These are phyloP conservation scores for Dendrobium chrysotoxum DNA, from an alignment of 106 monocot genomes.

Conservation along the genomic window DNA sequence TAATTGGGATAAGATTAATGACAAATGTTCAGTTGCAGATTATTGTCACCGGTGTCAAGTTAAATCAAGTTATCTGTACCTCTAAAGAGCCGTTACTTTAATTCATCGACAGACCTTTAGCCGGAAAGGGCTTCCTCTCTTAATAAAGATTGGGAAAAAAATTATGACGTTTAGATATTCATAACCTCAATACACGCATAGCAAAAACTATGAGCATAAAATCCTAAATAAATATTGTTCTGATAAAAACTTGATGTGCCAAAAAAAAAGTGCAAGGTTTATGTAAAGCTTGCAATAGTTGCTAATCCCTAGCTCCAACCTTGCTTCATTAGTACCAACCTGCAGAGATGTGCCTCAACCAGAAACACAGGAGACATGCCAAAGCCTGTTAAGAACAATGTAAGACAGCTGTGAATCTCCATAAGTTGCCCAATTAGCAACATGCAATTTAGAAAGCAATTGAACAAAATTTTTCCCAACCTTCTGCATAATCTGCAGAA, in stretches of 20 bases:
- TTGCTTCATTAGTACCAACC: conserved; percentile 71
- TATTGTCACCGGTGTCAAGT: too few species aligned
- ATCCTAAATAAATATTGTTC: background rate
- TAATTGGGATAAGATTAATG: too few species aligned
- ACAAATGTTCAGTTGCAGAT: too few species aligned
- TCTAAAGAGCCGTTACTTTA: too few species aligned
- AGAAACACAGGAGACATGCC: conserved; percentile 59
- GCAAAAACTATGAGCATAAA: background rate
- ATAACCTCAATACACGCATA: background rate
- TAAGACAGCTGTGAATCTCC: background rate
- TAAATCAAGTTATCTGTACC: too few species aligned
- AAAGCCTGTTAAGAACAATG: conserved; percentile 33
- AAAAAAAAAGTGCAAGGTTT: background rate
- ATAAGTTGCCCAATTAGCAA: background rate
- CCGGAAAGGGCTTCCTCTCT: too few species aligned
- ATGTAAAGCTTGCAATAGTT: background rate
- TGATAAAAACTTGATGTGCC: background rate
- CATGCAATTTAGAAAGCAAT: background rate
- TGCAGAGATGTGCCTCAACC: conserved; percentile 45
- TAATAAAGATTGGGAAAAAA: background rate
- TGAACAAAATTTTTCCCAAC: background rate
- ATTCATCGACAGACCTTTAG: too few species aligned
- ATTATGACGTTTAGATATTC: background rate
- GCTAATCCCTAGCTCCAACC: background rate
- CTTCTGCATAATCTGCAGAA: too few species aligned